Evolutionary conservation across 257 asterid genomes (phyloP).

Genomic region (Osmanthus fragrans): DNA sequence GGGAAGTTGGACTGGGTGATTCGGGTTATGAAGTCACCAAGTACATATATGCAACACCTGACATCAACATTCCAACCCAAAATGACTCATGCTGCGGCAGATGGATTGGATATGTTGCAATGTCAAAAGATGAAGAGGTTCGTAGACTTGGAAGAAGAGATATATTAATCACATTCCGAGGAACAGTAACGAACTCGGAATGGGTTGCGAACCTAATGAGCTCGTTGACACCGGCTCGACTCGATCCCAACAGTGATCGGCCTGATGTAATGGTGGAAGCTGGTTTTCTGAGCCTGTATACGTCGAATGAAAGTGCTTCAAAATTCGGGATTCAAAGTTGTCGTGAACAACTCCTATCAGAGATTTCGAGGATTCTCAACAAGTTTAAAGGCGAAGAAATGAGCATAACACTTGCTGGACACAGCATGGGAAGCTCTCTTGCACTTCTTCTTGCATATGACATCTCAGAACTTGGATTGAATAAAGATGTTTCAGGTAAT

Average conservation of each 20-base stretch:
- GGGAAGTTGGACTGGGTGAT: conserved; percentile 43
- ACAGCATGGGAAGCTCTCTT: conserved; percentile 78
- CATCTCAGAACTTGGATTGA: conserved; percentile 60
- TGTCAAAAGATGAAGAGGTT: conserved; percentile 36
- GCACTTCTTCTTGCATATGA: conserved; percentile 56
- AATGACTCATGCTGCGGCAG: conserved; percentile 22
- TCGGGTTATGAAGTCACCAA: conserved; percentile 60
- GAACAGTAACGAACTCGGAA: conserved; percentile 54
- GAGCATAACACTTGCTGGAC: conserved; percentile 63
- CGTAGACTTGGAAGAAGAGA: conserved; percentile 53
- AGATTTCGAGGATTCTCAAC: conserved; percentile 46
- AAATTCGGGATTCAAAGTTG: conserved; percentile 62
- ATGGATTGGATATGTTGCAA: conserved; percentile 68
- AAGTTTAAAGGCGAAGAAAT: conserved; percentile 41
- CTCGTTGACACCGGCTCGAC: conserved; percentile 48
- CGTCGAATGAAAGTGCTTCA: conserved; percentile 34
- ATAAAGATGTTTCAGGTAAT: neutral
- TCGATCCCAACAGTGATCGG: conserved; percentile 51
- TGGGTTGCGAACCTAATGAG: conserved; percentile 73
- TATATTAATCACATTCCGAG: conserved; percentile 56
- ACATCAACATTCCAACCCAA: conserved; percentile 35
- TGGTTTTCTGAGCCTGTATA: conserved; percentile 63
- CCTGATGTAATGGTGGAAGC: conserved; percentile 60
- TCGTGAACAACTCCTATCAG: conserved; percentile 65
- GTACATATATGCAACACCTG: conserved; percentile 63